phyloP scores from a whole-genome alignment of 306 rosid species.

The Castanea crenata region DNA sequence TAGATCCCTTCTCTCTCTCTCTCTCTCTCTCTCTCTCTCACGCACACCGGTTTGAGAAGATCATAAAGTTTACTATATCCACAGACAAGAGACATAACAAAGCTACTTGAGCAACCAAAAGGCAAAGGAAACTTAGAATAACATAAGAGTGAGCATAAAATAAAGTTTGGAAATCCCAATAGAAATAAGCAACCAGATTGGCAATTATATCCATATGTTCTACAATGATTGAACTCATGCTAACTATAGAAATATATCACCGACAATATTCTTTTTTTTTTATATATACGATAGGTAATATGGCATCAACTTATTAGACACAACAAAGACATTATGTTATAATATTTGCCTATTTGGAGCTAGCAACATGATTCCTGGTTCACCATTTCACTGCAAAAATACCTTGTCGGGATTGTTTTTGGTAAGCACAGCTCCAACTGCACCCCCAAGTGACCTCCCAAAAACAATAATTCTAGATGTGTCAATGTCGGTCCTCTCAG shows the following conservation, averaged over 20 bases:
- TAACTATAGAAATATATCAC: too few species aligned
- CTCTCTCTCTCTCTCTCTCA: too few species aligned
- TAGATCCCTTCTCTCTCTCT: not conserved
- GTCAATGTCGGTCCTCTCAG: constrained; percentile 89
- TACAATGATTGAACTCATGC: too few species aligned
- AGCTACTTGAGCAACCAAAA: constrained; percentile 1
- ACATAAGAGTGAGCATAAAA: not conserved
- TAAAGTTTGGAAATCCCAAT: not conserved
- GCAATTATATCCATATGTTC: too few species aligned
- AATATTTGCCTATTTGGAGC: not conserved
- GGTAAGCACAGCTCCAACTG: constrained; percentile 90
- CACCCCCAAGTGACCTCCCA: constrained; percentile 99
- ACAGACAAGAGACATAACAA: not conserved
- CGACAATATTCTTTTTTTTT: too few species aligned
- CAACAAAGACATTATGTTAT: too few species aligned
- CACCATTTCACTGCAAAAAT: constrained; percentile 11
- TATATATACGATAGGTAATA: too few species aligned
- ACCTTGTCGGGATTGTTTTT: constrained; percentile 95
- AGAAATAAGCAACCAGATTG: not conserved
- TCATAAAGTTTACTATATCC: not conserved
- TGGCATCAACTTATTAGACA: too few species aligned
- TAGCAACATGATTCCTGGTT: not conserved
- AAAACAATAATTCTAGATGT: constrained; percentile 85
- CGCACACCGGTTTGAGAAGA: not conserved
- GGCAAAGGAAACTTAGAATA: not conserved